A percentile compares a stretch with the other conserved stretches of the same genome.
phyloP scores from a whole-genome alignment of 2,329 filamentous ascomycete species.

The Microsporum canis region DNA sequence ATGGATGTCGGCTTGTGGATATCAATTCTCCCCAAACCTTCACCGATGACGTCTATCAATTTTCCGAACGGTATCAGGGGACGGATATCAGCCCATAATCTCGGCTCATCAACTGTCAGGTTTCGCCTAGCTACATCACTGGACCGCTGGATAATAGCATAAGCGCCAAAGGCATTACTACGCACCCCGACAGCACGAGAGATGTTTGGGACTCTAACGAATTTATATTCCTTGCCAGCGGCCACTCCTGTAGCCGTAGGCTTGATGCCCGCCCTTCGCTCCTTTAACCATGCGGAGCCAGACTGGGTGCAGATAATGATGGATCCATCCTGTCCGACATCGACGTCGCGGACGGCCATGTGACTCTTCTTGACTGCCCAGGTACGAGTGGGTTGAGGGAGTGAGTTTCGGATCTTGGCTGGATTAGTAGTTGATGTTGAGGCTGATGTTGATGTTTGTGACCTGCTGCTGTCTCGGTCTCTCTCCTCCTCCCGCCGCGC shows the following conservation, averaged over 20 bases:
- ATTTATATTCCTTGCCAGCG: constrained; percentile 85
- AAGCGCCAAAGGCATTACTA: constrained; percentile 81
- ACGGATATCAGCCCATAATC: constrained; percentile 62
- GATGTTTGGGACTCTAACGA: constrained; percentile 76
- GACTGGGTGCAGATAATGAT: constrained; percentile 89
- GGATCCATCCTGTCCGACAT: constrained; percentile 82
- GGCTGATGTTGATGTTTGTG: constrained; percentile 35
- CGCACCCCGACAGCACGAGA: constrained; percentile 74
- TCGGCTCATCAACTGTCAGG: constrained; percentile 55
- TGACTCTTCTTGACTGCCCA: constrained; percentile 81
- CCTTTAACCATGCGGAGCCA: constrained; percentile 83
- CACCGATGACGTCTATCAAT: constrained; percentile 31
- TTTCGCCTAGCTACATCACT: constrained; percentile 66
- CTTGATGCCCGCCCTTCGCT: constrained; percentile 49
- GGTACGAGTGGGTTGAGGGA: constrained; percentile 67
- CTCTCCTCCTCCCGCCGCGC: constrained; percentile 45
- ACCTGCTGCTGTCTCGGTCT: background rate
- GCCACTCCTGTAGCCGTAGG: constrained; percentile 40
- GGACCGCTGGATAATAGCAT: constrained; percentile 75
- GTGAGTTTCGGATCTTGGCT: constrained; percentile 71
- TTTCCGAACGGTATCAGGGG: constrained; percentile 57
- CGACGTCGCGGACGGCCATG: constrained; percentile 75
- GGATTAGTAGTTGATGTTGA: constrained; percentile 81
- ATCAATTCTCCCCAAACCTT: constrained; percentile 30
- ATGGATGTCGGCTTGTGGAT: background rate